Base-by-base conservation (phyloP, 768 basidiomycete species). In the Agrocybe praecox region DNA sequence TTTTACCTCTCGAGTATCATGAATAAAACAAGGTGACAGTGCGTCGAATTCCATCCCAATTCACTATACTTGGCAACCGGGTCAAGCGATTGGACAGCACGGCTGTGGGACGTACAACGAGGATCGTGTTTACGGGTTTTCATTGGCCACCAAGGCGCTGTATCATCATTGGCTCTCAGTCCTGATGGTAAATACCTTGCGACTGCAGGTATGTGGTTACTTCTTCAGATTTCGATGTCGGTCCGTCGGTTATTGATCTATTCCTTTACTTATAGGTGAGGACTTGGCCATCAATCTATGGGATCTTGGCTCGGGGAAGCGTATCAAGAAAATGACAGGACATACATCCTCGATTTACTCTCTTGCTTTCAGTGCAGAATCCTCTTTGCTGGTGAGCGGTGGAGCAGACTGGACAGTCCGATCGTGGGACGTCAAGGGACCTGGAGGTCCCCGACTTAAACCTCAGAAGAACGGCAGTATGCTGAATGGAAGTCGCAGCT, bases 21-120 rank as follows among this genome's bases (percentile, higher is more conserved):
- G 23, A 46, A 51, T 51, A 46, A 53, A 29, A 32, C 26, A 29
- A 29, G 26, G 51, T 1, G 5, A 5, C 64, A 98, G 97, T 95
- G 94, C 69, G 82, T 99, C 21, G 83, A 87, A 68, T 99, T 99
- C 75, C 97, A 99, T 71, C 96, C 97, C 0, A 99, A 99, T 69
- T 97, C 96, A 21, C 74, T 99, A 33, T 99, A 98, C 73, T 83
- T 99, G 26, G 96, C 95, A 6, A 98, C 97, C 0, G 97, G 95
- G 14, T 98, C 96, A 2, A 93, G 89, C 63, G 97, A 99, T 70
- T 90, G 91, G 83, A 97, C 96, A 9, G 93, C 95, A 56, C 87
- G 97, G 46, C 72, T 99, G 42, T 99, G 97, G 97, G 97, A 99
- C 68, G 92, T 96, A n/a, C 97, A 98, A 66, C 86, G 89, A 44